These are phyloP conservation scores for Nemania sp. DNA, from an alignment of 2,329 filamentous ascomycete species.

Conservation along the genomic window DNA sequence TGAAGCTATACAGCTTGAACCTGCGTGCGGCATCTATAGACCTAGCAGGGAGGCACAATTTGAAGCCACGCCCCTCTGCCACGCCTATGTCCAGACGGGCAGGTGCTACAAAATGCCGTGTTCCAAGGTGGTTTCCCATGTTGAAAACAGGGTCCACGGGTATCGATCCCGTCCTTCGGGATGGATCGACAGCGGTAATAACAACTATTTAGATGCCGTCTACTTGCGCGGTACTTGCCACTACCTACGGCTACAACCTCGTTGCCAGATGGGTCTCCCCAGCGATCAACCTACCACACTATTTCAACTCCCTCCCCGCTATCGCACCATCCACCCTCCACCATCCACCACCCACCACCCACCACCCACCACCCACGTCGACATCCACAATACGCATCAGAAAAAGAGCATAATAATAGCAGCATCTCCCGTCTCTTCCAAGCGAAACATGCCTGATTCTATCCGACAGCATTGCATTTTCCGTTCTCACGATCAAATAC, in stretches of 20 bases:
- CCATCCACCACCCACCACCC: background rate
- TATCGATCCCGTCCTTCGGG: slow-evolving; percentile 12
- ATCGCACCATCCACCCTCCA: too few species aligned
- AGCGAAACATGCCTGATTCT: background rate
- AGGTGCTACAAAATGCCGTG: slow-evolving; percentile 24
- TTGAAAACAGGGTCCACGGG: background rate
- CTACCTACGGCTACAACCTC: too few species aligned
- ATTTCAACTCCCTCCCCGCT: too few species aligned
- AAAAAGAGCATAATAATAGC: slow-evolving; percentile 10
- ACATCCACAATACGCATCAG: background rate
- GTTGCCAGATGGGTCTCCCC: too few species aligned
- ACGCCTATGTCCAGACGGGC: too few species aligned
- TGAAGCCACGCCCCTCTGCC: too few species aligned
- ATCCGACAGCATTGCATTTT: background rate
- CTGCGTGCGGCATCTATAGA: too few species aligned
- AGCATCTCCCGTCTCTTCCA: slow-evolving; percentile 5
- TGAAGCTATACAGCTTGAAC: too few species aligned
- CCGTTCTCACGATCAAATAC: background rate
- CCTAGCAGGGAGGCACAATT: too few species aligned
- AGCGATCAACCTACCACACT: too few species aligned
- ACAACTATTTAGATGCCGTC: background rate
- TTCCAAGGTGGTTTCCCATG: background rate
- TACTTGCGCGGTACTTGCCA: slow-evolving; percentile 6
- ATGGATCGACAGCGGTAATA: slow-evolving; percentile 1
- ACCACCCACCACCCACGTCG: background rate